Conservation (phyloP, 352 stramenopile genomes). For the Globisporangium heterothallicum region DNA sequence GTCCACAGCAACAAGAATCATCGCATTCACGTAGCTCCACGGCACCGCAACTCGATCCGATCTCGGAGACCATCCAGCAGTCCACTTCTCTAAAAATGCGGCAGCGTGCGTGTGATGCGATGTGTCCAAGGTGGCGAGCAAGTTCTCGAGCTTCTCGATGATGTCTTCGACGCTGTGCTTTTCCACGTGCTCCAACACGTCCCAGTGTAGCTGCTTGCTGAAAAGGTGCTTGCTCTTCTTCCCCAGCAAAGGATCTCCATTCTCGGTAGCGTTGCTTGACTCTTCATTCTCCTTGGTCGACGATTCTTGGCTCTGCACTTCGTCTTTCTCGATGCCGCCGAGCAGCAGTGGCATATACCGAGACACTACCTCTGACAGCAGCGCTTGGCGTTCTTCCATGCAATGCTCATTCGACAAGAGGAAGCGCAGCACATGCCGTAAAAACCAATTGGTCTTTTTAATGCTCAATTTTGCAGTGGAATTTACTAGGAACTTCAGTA, state of each 20-base stretch:
- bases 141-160: conserved; percentile 13
- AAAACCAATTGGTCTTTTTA: conserved; percentile 76
- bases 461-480: conserved; percentile 42
- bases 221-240: neutral
- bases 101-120: conserved; percentile 5
- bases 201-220: conserved; percentile 8
- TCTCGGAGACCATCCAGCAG: conserved; percentile 30
- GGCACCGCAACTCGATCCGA: conserved; percentile 13
- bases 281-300: conserved; percentile 11
- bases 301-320: conserved; percentile 10
- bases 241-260: neutral
- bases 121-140: conserved; percentile 13
- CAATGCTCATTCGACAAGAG: conserved; percentile 32
- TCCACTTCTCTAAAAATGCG: conserved; percentile 46
- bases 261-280: neutral
- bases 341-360: conserved; percentile 49
- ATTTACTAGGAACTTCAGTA: conserved; percentile 38
- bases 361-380: conserved; percentile 29
- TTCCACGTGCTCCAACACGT: conserved; percentile 12
- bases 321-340: conserved; percentile 25
- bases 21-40: conserved; percentile 42
- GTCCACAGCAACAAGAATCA: conserved; percentile 13
- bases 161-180: conserved; percentile 18
- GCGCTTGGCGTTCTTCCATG: conserved; percentile 18
- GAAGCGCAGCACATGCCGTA: conserved; percentile 54